Base-by-base conservation (phyloP, 306 rosid species). In the Gleditsia sinensis region DNA sequence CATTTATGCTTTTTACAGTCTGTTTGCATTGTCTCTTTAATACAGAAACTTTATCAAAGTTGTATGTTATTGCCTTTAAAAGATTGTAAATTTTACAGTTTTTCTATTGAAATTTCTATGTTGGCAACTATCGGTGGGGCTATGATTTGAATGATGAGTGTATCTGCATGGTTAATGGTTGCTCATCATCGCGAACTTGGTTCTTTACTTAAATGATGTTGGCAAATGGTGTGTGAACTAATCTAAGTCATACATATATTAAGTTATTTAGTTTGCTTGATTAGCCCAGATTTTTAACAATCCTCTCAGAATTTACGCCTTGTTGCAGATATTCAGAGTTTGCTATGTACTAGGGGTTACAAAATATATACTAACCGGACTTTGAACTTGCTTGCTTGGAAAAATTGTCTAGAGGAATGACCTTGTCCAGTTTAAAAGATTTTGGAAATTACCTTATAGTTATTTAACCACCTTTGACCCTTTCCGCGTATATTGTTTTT, bases 151-250 rank as follows among this genome's bases (percentile, higher is more conserved):
- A 49, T 17, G 13, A 27, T 59, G 74, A n/a, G n/a, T n/a, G n/a
- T n/a, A 24, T 76, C 65, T 76, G 69, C 69, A 32, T 69, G 14
- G n/a, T 13, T 51, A 28, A 59, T 37, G 9, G 1, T 37, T 27
- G 19, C 9, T 9, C 27, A 54, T 9, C 4, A 54, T 54, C 60
- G 54, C 64, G 51, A 72, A 56, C 7, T n/a, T n/a, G n/a, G n/a
- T 62, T 65, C 24, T 21, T 32, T 12, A 49, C 46, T 43, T 54
- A 23, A n/a, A 64, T 48, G 23, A 14, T 63, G 68, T 64, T 78
- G 58, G 67, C 39, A 46, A 56, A 48, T 9, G 39, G 50, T 39
- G 40, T 55, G 61, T 55, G 24, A 82, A 73, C 74, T 73, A 27
- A 51, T 67, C 19, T 1, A 57, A 61, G 50, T 34, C 55, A 71